Evolutionary conservation across 768 basidiomycete genomes (phyloP).

Genomic region (Boletus rufocinnamomeus): DNA sequence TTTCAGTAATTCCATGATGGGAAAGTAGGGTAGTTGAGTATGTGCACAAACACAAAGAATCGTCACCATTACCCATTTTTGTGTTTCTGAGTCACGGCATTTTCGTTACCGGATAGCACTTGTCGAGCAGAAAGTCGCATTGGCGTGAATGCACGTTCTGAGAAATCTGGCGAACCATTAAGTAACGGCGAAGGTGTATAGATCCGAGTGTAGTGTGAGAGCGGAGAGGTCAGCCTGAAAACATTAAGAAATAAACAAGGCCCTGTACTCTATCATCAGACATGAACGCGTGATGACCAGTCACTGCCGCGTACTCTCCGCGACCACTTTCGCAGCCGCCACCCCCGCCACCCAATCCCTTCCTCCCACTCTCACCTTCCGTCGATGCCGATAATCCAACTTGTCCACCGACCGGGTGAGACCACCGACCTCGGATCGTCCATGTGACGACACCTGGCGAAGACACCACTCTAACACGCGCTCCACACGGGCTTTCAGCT

Average conservation of each 20-base stretch:
- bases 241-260: neutral
- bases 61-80: too few species aligned
- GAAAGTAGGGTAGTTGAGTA: neutral
- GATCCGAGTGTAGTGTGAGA: too few species aligned
- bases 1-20: too few species aligned
- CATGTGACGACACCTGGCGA: slow-evolving; percentile 38
- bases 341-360: slow-evolving; percentile 21
- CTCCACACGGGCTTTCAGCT: slow-evolving; percentile 65
- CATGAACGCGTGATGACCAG: neutral
- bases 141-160: too few species aligned
- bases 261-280: neutral
- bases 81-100: too few species aligned
- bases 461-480: slow-evolving; percentile 65
- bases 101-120: too few species aligned
- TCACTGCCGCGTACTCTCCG: slow-evolving; percentile 10
- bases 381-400: slow-evolving; percentile 27
- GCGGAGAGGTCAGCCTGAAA: too few species aligned
- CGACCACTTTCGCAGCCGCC: slow-evolving; percentile 24
- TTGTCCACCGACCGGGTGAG: neutral
- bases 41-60: too few species aligned
- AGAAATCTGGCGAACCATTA: too few species aligned
- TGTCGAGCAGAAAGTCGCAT: too few species aligned
- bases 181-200: too few species aligned
- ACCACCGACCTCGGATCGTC: slow-evolving; percentile 1
- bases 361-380: slow-evolving; percentile 14